phyloP scores from a whole-genome alignment of 2,329 filamentous ascomycete genomes.

The Seiridium cupressi region DNA sequence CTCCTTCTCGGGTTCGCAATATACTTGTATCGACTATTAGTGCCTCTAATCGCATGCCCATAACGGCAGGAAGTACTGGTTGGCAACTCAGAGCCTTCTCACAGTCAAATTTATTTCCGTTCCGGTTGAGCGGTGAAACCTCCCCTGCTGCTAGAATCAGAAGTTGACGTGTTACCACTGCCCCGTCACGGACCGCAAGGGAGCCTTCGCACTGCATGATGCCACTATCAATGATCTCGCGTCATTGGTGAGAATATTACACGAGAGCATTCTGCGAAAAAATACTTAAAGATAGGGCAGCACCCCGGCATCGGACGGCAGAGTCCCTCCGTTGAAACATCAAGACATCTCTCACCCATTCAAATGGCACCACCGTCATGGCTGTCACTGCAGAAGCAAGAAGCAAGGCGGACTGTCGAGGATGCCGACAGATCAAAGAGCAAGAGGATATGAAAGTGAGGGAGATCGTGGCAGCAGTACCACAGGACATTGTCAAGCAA shows the following conservation, averaged over 20 bases:
- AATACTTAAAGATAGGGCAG: too few species aligned
- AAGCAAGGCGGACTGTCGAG: conserved; percentile 15
- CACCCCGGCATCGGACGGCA: too few species aligned
- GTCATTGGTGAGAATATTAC: conserved; percentile 3
- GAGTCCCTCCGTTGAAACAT: too few species aligned
- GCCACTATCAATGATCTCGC: conserved; percentile 3
- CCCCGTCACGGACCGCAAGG: background rate
- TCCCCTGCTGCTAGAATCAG: background rate
- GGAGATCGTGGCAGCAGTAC: too few species aligned
- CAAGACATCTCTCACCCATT: background rate
- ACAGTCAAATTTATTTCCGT: background rate
- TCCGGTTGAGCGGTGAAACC: background rate
- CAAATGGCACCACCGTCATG: background rate
- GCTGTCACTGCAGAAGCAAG: background rate
- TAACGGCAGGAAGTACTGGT: background rate
- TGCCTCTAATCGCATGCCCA: background rate
- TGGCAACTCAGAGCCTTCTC: background rate
- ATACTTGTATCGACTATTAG: too few species aligned
- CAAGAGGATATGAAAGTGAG: conserved; percentile 12
- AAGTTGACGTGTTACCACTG: background rate
- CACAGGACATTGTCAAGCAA: too few species aligned
- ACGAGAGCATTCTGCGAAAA: too few species aligned
- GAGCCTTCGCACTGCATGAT: conserved; percentile 2
- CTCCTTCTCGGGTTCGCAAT: too few species aligned
- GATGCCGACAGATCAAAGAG: conserved; percentile 23